These are phyloP conservation scores for Irpex sp. DNA, from an alignment of 1,284 basidiomycete genomes.

Conservation along the genomic window DNA sequence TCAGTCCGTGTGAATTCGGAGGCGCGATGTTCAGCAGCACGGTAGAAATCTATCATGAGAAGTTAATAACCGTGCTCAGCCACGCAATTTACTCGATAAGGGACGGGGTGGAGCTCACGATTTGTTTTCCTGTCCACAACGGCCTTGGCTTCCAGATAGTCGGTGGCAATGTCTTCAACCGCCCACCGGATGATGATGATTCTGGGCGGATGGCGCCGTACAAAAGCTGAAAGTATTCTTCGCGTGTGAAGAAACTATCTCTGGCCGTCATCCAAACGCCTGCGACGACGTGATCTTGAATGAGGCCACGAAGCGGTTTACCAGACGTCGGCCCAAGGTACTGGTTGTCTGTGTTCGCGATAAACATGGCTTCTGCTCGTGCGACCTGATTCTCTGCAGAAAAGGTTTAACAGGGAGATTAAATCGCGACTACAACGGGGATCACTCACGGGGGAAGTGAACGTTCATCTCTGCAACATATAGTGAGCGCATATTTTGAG, in stretches of 20 bases:
- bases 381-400: constrained; percentile 82
- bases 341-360: constrained; percentile 98
- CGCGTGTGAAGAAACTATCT: constrained; percentile 90
- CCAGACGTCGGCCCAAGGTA: constrained; percentile 98
- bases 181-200: constrained; percentile 54
- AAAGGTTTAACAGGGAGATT: constrained; percentile 1
- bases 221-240: constrained; percentile 95
- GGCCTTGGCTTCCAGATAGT: constrained; percentile 88
- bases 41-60: constrained; percentile 72
- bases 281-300: constrained; percentile 98
- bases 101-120: constrained; percentile 49
- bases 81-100: not conserved
- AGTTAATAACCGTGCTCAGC: constrained; percentile 8
- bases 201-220: constrained; percentile 95
- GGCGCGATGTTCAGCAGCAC: constrained; percentile 92
- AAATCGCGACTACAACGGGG: constrained; percentile 2
- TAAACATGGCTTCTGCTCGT: constrained; percentile 88
- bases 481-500: not conserved
- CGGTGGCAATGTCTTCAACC: constrained; percentile 82
- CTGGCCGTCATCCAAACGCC: constrained; percentile 99
- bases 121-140: constrained; percentile 98
- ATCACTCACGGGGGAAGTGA: constrained; percentile 87
- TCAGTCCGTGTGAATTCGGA: constrained; percentile 74
- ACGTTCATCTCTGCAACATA: constrained; percentile 89
- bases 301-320: constrained; percentile 94